Conservation (phyloP, 345 rosid species). For the Eucalyptus curtisii region DNA sequence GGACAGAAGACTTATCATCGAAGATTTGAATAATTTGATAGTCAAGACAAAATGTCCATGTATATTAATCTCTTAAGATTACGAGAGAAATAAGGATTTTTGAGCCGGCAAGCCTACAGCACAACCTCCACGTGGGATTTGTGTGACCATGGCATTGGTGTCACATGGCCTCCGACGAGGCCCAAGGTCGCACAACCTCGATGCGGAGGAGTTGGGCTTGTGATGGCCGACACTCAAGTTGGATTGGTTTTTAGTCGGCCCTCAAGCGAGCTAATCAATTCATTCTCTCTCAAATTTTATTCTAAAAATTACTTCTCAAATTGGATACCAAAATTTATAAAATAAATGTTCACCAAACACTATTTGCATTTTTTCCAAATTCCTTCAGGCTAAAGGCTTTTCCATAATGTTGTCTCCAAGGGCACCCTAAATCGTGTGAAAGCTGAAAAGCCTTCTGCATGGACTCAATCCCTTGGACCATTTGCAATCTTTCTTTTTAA, state of each 20-base stretch:
- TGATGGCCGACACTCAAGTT: not conserved
- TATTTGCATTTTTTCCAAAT: fast-evolving
- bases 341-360: not conserved
- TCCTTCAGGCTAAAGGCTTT: not conserved
- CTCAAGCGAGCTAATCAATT: not conserved
- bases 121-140: too few relatives aligned
- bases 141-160: too few relatives aligned
- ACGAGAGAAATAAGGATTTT: too few relatives aligned
- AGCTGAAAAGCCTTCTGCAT: not conserved
- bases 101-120: too few relatives aligned
- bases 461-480: not conserved
- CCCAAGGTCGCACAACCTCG: too few relatives aligned
- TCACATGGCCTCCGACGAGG: too few relatives aligned
- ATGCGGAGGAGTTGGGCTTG: too few relatives aligned
- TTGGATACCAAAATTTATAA: not conserved
- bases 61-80: too few relatives aligned
- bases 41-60: too few relatives aligned
- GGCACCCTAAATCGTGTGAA: not conserved
- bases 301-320: not conserved
- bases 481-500: too few relatives aligned
- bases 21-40: too few relatives aligned
- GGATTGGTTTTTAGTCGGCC: not conserved
- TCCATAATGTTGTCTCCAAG: not conserved
- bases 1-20: too few relatives aligned
- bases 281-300: not conserved